Conservation (phyloP, 2,329 filamentous ascomycete species). For the Fusarium napiforme region DNA sequence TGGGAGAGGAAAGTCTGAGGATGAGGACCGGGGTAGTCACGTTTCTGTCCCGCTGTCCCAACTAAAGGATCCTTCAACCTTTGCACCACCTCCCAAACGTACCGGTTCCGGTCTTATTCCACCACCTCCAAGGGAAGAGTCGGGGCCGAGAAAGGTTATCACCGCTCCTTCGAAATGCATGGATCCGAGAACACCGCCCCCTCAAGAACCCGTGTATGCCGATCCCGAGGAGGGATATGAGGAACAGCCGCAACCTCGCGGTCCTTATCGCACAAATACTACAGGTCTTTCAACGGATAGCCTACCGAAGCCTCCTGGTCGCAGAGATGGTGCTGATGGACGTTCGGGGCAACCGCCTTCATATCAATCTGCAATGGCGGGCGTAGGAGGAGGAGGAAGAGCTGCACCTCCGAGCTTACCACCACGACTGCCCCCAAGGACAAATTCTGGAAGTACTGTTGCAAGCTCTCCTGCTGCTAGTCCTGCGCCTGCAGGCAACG, state of each 20-base stretch:
- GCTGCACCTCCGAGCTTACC: slow-evolving; percentile 70
- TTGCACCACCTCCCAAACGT: slow-evolving; percentile 82
- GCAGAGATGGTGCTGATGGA: slow-evolving; percentile 56
- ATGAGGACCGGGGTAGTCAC: slow-evolving; percentile 48
- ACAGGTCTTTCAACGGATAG: slow-evolving; percentile 76
- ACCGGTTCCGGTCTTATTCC: slow-evolving; percentile 51
- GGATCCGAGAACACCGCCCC: slow-evolving; percentile 42
- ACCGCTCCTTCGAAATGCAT: slow-evolving; percentile 50
- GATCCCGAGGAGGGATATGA: slow-evolving; percentile 30
- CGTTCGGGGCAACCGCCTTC: slow-evolving; percentile 48
- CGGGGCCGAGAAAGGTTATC: slow-evolving; percentile 44
- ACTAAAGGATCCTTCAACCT: slow-evolving; percentile 79
- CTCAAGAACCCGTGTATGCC: slow-evolving; percentile 23
- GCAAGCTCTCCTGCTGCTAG: slow-evolving; percentile 37
- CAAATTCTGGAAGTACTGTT: slow-evolving; percentile 49
- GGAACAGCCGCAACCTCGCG: slow-evolving; percentile 60
- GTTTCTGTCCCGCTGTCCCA: slow-evolving; percentile 71
- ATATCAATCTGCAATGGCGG: slow-evolving; percentile 44
- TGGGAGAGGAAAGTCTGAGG: slow-evolving; percentile 53
- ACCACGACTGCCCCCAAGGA: slow-evolving; percentile 69
- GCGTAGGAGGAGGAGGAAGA: slow-evolving; percentile 45
- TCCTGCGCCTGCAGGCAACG: slow-evolving; percentile 37
- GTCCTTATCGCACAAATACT: slow-evolving; percentile 76
- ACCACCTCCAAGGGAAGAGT: slow-evolving; percentile 41
- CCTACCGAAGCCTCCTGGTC: slow-evolving; percentile 76